These are phyloP conservation scores for Aspergillus indologenus DNA, from an alignment of 495 filamentous ascomycete genomes.

Conservation along the genomic window DNA sequence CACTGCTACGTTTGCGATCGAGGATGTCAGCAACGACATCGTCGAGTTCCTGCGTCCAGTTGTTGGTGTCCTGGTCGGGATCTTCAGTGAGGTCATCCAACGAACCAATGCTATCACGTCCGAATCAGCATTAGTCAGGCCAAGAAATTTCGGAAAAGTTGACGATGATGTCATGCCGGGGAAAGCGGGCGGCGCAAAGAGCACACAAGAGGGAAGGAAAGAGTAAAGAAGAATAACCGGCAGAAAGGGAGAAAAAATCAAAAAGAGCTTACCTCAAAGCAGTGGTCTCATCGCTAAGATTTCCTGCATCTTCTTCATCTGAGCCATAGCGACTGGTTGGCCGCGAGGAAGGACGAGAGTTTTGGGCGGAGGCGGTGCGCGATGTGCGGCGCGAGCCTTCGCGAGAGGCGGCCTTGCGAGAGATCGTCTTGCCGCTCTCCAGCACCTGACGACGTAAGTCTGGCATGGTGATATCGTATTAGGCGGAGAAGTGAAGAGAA, in stretches of 20 bases:
- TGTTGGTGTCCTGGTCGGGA: slow-evolving; percentile 48
- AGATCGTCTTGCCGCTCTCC: slow-evolving; percentile 88
- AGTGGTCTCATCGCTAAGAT: slow-evolving; percentile 61
- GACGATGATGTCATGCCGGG: slow-evolving; percentile 16
- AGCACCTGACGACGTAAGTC: slow-evolving; percentile 73
- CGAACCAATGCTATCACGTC: slow-evolving; percentile 35
- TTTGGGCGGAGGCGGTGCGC: slow-evolving; percentile 57
- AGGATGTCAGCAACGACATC: slow-evolving; percentile 77
- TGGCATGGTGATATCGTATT: slow-evolving; percentile 31
- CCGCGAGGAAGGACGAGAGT: slow-evolving; percentile 59
- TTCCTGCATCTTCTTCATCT: slow-evolving; percentile 75
- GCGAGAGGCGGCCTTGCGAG: slow-evolving; percentile 78
- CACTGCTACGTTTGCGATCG: slow-evolving; percentile 80
- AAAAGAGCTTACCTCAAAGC: slow-evolving; percentile 58
- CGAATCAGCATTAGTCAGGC: slow-evolving; percentile 12
- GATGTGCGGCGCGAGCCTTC: slow-evolving; percentile 65
- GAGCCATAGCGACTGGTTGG: slow-evolving; percentile 56
- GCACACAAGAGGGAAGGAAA: slow-evolving; percentile 8
- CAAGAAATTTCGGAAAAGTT: slow-evolving; percentile 11
- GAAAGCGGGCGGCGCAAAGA: not conserved
- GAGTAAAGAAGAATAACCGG: too few relatives aligned
- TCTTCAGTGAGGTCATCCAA: slow-evolving; percentile 59
- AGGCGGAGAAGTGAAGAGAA: slow-evolving; percentile 1
- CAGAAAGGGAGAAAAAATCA: slow-evolving; percentile 1
- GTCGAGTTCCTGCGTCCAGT: slow-evolving; percentile 65